Conservation (phyloP, 2,329 filamentous ascomycete genomes). For the Dendrostoma leiphaemia region DNA sequence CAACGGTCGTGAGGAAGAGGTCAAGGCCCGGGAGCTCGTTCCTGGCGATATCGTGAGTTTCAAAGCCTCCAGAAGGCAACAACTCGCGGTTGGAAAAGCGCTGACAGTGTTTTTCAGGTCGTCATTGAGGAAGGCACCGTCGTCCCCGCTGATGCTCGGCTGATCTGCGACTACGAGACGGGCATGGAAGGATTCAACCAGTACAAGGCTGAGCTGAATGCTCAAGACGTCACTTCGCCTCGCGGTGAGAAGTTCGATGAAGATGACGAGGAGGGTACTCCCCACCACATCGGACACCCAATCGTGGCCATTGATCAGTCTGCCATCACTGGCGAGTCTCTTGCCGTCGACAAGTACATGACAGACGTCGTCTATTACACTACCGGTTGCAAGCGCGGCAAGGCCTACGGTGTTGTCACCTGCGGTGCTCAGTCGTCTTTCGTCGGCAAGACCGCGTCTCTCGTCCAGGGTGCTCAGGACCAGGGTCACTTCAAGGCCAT, state of each 20-base stretch:
- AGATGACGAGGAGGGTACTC: slow-evolving; percentile 47
- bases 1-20: slow-evolving; percentile 64
- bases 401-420: slow-evolving; percentile 67
- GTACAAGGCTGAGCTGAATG: slow-evolving; percentile 55
- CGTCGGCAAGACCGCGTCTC: slow-evolving; percentile 71
- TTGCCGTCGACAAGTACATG: slow-evolving; percentile 78
- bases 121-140: slow-evolving; percentile 71
- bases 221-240: slow-evolving; percentile 59
- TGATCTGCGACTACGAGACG: slow-evolving; percentile 71
- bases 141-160: slow-evolving; percentile 66
- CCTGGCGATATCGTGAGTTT: slow-evolving; percentile 69
- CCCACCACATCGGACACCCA: slow-evolving; percentile 62
- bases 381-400: slow-evolving; percentile 78
- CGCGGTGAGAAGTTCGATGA: slow-evolving; percentile 59
- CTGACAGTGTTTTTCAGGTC: slow-evolving; percentile 41
- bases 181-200: slow-evolving; percentile 49
- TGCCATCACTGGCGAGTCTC: slow-evolving; percentile 77
- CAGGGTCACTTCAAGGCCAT: slow-evolving; percentile 76
- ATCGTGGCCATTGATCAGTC: slow-evolving; percentile 75
- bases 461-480: slow-evolving; percentile 74
- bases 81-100: neutral
- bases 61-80: no score
- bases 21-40: slow-evolving; percentile 72
- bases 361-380: slow-evolving; percentile 75
- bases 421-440: slow-evolving; percentile 70